Evolutionary conservation across 331 rosid genomes (phyloP), one percentile per base, ranked within the genome.

Genomic region (Rosa hybrid): DNA sequence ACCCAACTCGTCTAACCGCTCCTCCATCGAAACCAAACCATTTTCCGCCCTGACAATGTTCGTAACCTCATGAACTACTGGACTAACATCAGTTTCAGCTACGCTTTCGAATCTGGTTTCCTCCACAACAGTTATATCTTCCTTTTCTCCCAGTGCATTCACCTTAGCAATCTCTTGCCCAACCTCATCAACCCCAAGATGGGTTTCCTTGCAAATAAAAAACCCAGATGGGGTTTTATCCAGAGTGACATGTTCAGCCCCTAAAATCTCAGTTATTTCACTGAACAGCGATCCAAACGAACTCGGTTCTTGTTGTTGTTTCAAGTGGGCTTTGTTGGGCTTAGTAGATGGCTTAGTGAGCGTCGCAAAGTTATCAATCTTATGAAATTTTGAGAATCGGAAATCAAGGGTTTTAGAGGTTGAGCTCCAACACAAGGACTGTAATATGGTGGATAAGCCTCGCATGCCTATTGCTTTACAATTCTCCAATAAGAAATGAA

Each of bases 221-320:
- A 78, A 72, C 81, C 86, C 91, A 86, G 83, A 83, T 49, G 83
- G 54, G 27, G 48, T 71, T 56, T 49, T 63, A 42, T 86, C 90
- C 0, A 25, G 70, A 64, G 68, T 74, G 17, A 78, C 76, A 46
- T 72, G 68, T 21, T 85, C 87, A 13, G 89, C 80, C 13, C 96
- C 92, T 81, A 95, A 84, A 89, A 91, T 91, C 59, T 89, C 86
- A 9, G 92, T 84, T 4, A 95, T 93, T 81, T 95, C 96, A 9
- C 76, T 50, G 76, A 92, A 90, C 75, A 94, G 90, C 79, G 87
- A 77, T 67, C 85, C 81, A 16, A 89, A 83, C 25, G 82, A 49
- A 44, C 79, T 71, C 6, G 39, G 20, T 12, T 81, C 46, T 63
- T 45, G 12, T 45, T 69, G 81, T 13, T 83, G 83, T 50, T 63